Evolutionary conservation across 106 monocot species (phyloP).

Genomic region (Allium cepa): DNA sequence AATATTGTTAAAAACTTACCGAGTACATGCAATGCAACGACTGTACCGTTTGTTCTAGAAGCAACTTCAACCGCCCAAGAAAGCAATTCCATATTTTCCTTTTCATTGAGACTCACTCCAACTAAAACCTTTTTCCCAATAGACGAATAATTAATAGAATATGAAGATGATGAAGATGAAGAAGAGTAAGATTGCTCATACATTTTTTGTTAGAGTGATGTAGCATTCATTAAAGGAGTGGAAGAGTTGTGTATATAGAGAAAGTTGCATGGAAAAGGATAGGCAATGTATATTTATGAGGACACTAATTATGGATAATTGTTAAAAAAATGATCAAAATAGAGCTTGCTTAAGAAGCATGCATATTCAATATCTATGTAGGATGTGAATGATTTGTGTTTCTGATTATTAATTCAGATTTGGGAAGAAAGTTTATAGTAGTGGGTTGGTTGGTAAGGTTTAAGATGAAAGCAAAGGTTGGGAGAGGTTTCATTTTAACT

Average conservation of each 20-base stretch:
- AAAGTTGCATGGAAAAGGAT: conserved; percentile 9
- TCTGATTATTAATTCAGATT: not conserved
- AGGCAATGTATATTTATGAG: conserved; percentile 11
- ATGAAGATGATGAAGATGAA: not conserved
- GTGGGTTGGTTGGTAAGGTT: conserved; percentile 53
- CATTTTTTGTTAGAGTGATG: conserved; percentile 10
- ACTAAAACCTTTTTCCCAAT: conserved; percentile 29
- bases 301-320: not conserved
- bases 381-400: not conserved
- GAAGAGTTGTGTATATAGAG: conserved; percentile 9
- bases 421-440: conserved; percentile 9
- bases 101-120: conserved; percentile 24
- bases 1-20: conserved; percentile 5
- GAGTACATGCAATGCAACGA: conserved; percentile 46
- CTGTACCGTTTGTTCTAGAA: conserved; percentile 27
- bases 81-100: conserved; percentile 28
- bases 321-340: not conserved
- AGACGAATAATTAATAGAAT: not conserved
- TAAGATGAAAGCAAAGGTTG: conserved; percentile 51
- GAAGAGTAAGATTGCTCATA: conserved; percentile 16
- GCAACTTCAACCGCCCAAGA: conserved; percentile 33
- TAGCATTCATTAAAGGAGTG: conserved; percentile 5
- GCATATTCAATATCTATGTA: not conserved
- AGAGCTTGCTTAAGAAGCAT: conserved; percentile 29
- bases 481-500: not conserved